These are phyloP conservation scores for Suillus paluster DNA, from an alignment of 768 basidiomycete species.

Conservation along the genomic window DNA sequence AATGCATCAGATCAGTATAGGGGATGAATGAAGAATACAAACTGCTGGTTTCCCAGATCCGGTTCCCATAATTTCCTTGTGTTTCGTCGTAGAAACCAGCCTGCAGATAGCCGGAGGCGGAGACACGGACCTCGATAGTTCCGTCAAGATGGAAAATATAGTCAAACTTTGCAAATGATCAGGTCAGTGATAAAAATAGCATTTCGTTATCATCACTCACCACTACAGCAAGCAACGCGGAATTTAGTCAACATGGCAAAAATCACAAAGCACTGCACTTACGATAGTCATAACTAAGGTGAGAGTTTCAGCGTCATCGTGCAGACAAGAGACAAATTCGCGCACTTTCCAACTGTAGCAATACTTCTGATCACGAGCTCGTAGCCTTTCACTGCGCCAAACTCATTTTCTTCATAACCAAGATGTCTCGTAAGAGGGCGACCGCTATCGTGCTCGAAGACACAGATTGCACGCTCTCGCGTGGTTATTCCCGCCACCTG, in stretches of 20 bases:
- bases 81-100: conserved; percentile 59
- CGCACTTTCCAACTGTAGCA: conserved; percentile 67
- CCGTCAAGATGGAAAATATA: conserved; percentile 71
- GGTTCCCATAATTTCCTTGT: conserved; percentile 56
- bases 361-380: conserved; percentile 59
- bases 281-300: conserved; percentile 57
- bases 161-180: conserved; percentile 50
- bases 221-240: conserved; percentile 26
- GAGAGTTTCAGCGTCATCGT: conserved; percentile 3
- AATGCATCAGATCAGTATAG: neutral
- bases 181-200: conserved; percentile 12
- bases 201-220: conserved; percentile 20
- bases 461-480: conserved; percentile 59
- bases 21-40: conserved; percentile 21
- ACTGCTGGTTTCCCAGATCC: conserved; percentile 62
- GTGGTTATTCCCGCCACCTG: conserved; percentile 46
- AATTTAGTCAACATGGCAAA: neutral
- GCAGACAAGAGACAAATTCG: conserved; percentile 13
- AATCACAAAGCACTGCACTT: conserved; percentile 24
- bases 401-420: conserved; percentile 56
- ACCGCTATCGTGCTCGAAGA: conserved; percentile 66
- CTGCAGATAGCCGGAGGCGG: conserved; percentile 72
- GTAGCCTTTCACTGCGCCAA: conserved; percentile 65
- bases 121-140: conserved; percentile 68
- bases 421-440: conserved; percentile 62